Base-by-base conservation (phyloP, 2,329 filamentous ascomycete genomes). In the Penicillium fuscoglaucum region DNA sequence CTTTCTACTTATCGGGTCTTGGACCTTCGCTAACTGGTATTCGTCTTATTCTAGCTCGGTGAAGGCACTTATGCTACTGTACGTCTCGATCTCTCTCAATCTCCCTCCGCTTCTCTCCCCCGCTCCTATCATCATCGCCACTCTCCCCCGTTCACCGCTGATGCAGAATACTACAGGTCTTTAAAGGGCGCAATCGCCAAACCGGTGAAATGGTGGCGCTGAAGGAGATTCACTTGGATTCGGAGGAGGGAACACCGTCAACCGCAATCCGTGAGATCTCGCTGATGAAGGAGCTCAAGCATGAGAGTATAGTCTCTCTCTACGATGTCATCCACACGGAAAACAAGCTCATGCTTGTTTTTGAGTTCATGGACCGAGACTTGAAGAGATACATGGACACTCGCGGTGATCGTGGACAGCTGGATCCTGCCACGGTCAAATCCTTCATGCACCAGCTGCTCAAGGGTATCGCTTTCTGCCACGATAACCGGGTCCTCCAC, bases 321-420 rank as follows among this genome's bases (percentile, higher is more conserved):
- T 91, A 98, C 83, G 95, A 99, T 82, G 95, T 99, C 57, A 98
- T 99, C 70, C 95, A 99, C 78, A 99, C 95, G 58, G 95, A 99
- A 81, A 99, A 98, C 80, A 99, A 99, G 77, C 87, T 99, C 58
- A 99, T 99, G 95, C 87, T 99, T 41, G 95, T 99, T 10, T 99
- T 99, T 69, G 95, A 99, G 77, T 96, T 88, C 78, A 97, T 99
- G 93, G 95, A 99, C 78, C 92, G 93, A 74, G 95, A 99, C 72
- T 81, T 99, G 12, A 99, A 99, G 82, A 91, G 96, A 73, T 98
- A 97, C 78, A 99, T 99, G 95, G 95, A 99, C 75, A 90, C 88
- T 7, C 84, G 92, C 58, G 92, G 93, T 70, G 91, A 97, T 68
- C 85, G 92, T 52, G 93, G 95, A 61, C 91, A 92, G 49, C 83